Evolutionary conservation across 208 protist species (phyloP), one percentile per base, ranked within the genome.

Genomic region (Plasmodiophora brassicae): DNA sequence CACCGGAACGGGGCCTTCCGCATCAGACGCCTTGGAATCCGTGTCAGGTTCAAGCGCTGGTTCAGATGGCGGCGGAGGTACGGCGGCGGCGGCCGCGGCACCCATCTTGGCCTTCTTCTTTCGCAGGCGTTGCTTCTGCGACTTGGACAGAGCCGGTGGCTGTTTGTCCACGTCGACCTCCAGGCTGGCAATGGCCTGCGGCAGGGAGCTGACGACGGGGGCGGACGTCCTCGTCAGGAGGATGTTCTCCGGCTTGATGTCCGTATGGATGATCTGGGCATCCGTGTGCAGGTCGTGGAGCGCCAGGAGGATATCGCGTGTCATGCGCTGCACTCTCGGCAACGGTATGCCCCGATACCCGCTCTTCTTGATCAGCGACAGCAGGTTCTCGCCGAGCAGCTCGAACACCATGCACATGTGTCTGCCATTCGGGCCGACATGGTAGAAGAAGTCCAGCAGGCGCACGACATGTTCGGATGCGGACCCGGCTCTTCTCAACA

Each of bases 331-430:
- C 8, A 54, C 50, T 14, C 8, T 86, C 10, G 25, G 22, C 8
- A 86, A 1, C 14, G 85, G 85, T 25, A 88, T 88, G 46, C 85
- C 85, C 32, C 5, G 5, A 78, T 36, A 78, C 32, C 5, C 14
- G 20, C 25, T 14, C 20, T 57, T 57, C 89, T 96, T 95, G 91
- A 99, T 98, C 44, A 99, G 90, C 32, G 94, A 94, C 22, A 99
- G 94, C 35, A 99, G 88, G 89, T 98, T 98, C 85, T 96, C 91
- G 41, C 97, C 97, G 50, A 99, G 95, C 0, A 98, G 92, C 88
- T 98, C 96, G 89, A 99, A 98, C 0, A 97, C 95, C 96, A 99
- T 98, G 90, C 95, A 97, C 53, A 91, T 71, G 28, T 89, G 46
- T 45, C 41, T 88, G 41, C 85, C 85, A 35, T 88, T 54, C 10